Conservation (phyloP, 2,329 filamentous ascomycete species). For the Dothideomycetes sp. region DNA sequence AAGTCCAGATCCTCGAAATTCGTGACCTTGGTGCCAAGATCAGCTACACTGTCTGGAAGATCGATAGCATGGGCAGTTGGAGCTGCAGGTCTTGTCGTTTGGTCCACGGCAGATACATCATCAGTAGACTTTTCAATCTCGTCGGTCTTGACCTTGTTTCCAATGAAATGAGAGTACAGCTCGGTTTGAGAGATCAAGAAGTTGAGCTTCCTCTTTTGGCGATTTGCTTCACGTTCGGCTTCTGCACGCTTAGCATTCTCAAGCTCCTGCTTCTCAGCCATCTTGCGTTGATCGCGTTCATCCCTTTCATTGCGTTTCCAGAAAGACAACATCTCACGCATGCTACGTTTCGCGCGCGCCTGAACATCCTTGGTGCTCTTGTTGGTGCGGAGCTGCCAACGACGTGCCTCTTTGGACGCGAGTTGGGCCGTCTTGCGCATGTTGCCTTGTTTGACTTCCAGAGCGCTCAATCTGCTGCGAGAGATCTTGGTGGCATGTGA, state of each 20-base stretch:
- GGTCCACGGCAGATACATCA: conserved; percentile 54
- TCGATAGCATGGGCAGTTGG: conserved; percentile 39
- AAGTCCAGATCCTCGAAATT: conserved; percentile 94
- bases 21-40: conserved; percentile 64
- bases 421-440: conserved; percentile 95
- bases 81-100: conserved; percentile 31
- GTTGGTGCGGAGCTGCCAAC: conserved; percentile 96
- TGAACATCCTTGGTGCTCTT: conserved; percentile 98
- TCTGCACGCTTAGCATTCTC: conserved; percentile 95
- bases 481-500: conserved; percentile 91
- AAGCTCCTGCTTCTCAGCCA: conserved; percentile 89
- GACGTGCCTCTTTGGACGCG: conserved; percentile 90
- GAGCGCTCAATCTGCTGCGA: conserved; percentile 77
- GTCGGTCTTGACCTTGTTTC: conserved; percentile 97
- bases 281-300: conserved; percentile 86
- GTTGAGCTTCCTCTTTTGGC: conserved; percentile 97
- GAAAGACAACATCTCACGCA: conserved; percentile 99
- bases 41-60: conserved; percentile 38
- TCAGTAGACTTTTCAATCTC: conserved; percentile 88
- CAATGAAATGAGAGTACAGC: conserved; percentile 97
- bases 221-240: conserved; percentile 91
- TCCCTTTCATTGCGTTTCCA: conserved; percentile 99
- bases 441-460: conserved; percentile 84
- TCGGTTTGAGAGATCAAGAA: conserved; percentile 99
- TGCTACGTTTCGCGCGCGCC: conserved; percentile 90